Percentiles rank a stretch among this genome's conserved stretches.
phyloP scores from a whole-genome alignment of 140 eudicot genomes.

The Senecio squalidus region DNA sequence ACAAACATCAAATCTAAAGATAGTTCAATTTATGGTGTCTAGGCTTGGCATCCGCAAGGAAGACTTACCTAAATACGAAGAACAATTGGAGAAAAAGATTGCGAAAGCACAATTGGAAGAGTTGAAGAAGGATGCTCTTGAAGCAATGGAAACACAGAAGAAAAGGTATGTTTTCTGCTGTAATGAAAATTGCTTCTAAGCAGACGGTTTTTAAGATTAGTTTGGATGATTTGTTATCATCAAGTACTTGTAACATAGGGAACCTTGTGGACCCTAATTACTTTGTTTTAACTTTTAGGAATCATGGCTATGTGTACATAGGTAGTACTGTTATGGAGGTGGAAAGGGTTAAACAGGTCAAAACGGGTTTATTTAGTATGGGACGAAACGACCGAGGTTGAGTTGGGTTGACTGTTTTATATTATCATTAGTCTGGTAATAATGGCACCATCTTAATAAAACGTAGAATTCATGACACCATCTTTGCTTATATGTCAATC shows the following conservation, averaged over 20 bases:
- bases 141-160: conserved; percentile 87
- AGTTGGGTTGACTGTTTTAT: no score
- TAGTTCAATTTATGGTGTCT: background rate
- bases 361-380: no score
- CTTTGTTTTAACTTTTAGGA: background rate
- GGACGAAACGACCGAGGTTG: no score
- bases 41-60: conserved; percentile 75
- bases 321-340: no score
- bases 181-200: background rate
- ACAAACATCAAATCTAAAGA: background rate
- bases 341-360: no score
- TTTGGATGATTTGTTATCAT: background rate
- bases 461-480: no score
- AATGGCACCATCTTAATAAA: no score
- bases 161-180: conserved; percentile 44
- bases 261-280: background rate
- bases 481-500: no score
- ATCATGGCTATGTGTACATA: background rate
- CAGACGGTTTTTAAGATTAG: background rate
- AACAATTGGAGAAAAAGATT: conserved; percentile 68
- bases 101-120: conserved; percentile 89
- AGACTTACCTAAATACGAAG: conserved; percentile 79
- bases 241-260: background rate
- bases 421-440: no score
- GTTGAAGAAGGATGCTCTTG: conserved; percentile 74